phyloP scores from a whole-genome alignment of 2,329 filamentous ascomycete species.

The Curvularia hawaiiensis region DNA sequence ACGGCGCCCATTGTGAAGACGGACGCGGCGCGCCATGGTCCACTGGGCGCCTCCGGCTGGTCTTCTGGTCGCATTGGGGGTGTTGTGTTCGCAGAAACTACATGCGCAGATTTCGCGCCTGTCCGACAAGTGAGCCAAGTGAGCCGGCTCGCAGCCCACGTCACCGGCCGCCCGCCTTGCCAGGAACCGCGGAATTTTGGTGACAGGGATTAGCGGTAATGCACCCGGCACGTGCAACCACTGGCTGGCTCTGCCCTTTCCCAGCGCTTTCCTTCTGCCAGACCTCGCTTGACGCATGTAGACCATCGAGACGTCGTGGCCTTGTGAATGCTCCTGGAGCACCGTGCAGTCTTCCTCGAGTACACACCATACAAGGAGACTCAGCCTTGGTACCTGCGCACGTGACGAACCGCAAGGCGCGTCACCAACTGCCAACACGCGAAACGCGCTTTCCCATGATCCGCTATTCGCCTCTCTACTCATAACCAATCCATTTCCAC shows the following conservation, averaged over 20 bases:
- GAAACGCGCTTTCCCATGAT: background rate
- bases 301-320: background rate
- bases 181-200: conserved; percentile 22
- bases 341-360: background rate
- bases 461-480: background rate
- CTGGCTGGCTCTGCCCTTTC: conserved; percentile 15
- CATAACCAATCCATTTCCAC: background rate
- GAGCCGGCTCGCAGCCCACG: conserved; percentile 19
- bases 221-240: conserved; percentile 12
- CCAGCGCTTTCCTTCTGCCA: conserved; percentile 1
- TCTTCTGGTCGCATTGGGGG: conserved; percentile 50
- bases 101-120: conserved; percentile 24
- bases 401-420: background rate
- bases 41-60: conserved; percentile 59
- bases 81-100: conserved; percentile 17
- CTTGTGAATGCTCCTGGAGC: background rate
- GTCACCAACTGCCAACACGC: background rate
- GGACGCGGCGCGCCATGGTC: conserved; percentile 76
- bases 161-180: conserved; percentile 12
- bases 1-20: conserved; percentile 75
- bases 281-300: background rate
- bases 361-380: background rate
- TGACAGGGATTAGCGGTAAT: conserved; percentile 22
- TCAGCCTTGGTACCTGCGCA: background rate
- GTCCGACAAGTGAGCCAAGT: conserved; percentile 10